Percentiles rank a stretch among this genome's conserved stretches.
These are phyloP conservation scores for Lasiodiplodia sp. DNA, from an alignment of 2,329 filamentous ascomycete species.

Conservation along the genomic window DNA sequence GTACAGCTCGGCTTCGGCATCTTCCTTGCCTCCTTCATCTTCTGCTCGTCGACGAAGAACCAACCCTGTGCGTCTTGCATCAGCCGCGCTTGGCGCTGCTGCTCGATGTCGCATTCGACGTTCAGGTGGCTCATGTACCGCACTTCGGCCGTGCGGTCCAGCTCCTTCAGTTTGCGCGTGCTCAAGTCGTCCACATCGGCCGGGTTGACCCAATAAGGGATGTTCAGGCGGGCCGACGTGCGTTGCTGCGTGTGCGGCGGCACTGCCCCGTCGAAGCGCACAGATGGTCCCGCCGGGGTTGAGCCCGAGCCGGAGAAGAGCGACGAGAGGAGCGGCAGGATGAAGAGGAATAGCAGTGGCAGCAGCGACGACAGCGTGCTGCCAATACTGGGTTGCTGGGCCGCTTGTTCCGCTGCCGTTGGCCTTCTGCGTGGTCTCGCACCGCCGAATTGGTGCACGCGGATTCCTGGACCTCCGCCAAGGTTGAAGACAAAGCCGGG, in stretches of 20 bases:
- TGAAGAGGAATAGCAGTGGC: slow-evolving; percentile 82
- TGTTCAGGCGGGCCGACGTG: slow-evolving; percentile 71
- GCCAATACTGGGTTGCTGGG: slow-evolving; percentile 60
- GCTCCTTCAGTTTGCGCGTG: slow-evolving; percentile 70
- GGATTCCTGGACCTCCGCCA: slow-evolving; percentile 86
- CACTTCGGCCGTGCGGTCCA: slow-evolving; percentile 81
- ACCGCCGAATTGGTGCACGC: slow-evolving; percentile 95
- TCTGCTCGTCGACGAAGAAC: slow-evolving; percentile 82
- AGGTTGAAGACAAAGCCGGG: slow-evolving; percentile 96
- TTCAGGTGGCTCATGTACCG: slow-evolving; percentile 73
- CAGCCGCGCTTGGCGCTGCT: slow-evolving; percentile 68
- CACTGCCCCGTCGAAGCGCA: slow-evolving; percentile 76
- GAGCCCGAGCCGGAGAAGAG: slow-evolving; percentile 68
- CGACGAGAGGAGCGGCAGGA: slow-evolving; percentile 82
- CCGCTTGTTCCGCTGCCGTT: slow-evolving; percentile 59
- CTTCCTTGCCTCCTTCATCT: slow-evolving; percentile 73
- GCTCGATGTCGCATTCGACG: slow-evolving; percentile 77
- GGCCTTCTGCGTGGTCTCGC: slow-evolving; percentile 78
- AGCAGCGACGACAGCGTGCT: slow-evolving; percentile 74
- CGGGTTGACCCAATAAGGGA: slow-evolving; percentile 88
- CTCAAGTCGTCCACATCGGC: slow-evolving; percentile 75
- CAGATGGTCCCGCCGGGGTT: slow-evolving; percentile 67
- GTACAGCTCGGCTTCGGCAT: slow-evolving; percentile 60
- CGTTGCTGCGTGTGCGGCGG: slow-evolving; percentile 78
- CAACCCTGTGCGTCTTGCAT: slow-evolving; percentile 84